Evolutionary conservation across 331 rosid species (phyloP), one percentile per base, ranked within the genome.

Genomic region (Quercus phellos): DNA sequence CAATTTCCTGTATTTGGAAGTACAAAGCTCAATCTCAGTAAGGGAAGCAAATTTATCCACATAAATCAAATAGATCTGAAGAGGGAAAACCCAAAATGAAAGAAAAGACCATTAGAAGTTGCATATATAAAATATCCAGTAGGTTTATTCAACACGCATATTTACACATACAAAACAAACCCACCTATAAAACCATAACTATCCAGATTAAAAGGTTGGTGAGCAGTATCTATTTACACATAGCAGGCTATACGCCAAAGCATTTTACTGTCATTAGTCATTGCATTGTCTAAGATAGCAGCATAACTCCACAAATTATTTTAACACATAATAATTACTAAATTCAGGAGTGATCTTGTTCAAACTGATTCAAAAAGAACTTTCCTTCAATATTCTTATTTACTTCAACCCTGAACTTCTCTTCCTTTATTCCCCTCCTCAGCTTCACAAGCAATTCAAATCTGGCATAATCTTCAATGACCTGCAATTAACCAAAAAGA

Each of bases 401-500:
- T 9, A 86, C 81, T 74, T 84, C 83, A 77, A 82, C 86, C 71
- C 70, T 66, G 51, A 73, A 76, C 67, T 54, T 70, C 81, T 83
- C 82, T 74, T 83, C 85, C 51, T 42, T 51, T 2, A 74, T 35
- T 19, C 81, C 88, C 74, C 77, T 77, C 77, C 72, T 85, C 51
- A 84, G 69, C 84, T 79, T 88, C 80, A 80, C 81, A 76, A 85
- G 78, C 68, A 88, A 35, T 54, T 79, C 66, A 18, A 79, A 74
- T 50, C 67, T 85, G 69, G 80, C 80, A 86, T 84, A 68, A 74
- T 82, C 90, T 80, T 80, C 83, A 84, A 84, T 55, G 38, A 76
- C 85, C 92, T 89, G 83, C 64, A 80, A 29, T 78, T 35, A 60
- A 29, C 74, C 72, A 73, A 56, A 71, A 60, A 4, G 35, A 66